phyloP scores from a whole-genome alignment of 202 grass and related monocot species.

The Schoenoplectus tabernaemontani region DNA sequence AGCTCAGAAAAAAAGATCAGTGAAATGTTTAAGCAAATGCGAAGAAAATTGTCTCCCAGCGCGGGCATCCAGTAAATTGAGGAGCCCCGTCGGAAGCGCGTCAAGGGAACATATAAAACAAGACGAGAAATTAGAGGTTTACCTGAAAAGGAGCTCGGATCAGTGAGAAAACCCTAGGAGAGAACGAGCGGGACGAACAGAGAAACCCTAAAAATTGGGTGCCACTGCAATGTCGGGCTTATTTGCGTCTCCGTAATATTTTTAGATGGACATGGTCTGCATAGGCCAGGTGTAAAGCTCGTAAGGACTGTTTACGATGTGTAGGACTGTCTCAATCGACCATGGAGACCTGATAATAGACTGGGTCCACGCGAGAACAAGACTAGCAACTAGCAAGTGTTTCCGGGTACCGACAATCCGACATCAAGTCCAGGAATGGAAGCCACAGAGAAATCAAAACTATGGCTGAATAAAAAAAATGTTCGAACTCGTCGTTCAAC shows the following conservation, averaged over 20 bases:
- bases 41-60: neutral
- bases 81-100: neutral
- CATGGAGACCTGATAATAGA: neutral
- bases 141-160: no score
- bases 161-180: no score
- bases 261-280: neutral
- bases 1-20: neutral
- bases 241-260: neutral
- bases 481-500: no score
- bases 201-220: neutral
- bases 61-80: neutral
- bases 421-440: neutral
- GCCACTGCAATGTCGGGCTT: neutral
- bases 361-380: neutral
- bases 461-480: no score
- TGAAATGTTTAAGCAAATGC: neutral
- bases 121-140: no score
- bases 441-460: neutral
- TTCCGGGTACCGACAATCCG: no score
- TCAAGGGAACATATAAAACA: no score
- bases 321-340: neutral
- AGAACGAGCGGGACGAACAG: neutral
- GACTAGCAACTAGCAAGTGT: neutral
- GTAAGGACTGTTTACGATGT: neutral
- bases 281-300: neutral